Base-by-base conservation (phyloP, 169 alveolate genomes). In the Eimeria mitis region DNA sequence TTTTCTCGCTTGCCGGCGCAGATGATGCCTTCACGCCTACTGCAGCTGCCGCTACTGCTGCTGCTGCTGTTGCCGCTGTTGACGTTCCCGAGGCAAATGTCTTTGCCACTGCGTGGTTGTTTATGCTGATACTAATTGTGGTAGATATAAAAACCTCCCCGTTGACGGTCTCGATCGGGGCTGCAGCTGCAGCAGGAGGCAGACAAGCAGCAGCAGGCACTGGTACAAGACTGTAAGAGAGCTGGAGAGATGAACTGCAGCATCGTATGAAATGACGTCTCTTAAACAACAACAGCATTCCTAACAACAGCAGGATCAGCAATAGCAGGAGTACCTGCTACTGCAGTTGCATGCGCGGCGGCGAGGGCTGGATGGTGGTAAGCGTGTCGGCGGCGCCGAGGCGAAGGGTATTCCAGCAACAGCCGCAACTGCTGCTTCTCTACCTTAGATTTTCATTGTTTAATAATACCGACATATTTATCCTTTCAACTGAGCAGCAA, bases 321-420 rank as follows among this genome's bases (percentile, higher is more conserved):
- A 52, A 71, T 71, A 52, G n/a, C 71, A 0, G 63, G 25, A 75
- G 85, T 61, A 23, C 63, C 61, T 42, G 31, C 59, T 19, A 42
- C 63, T 14, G 85, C 63, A 42, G 59, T 9, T 31, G 85, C 85
- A 75, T 75, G 85, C 85, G 25, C 63, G 42, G 85, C 85, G 23
- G 40, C 40, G 85, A 40, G 85, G 85, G 85, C 85, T 75, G 85
- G 85, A 19, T 37, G 85, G 81, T 21, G 28, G 34, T 37, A 16
- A 37, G 44, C 16, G 7, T 13, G 85, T 75, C 85, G 85, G 85
- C 85, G 73, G 68, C 89, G 89, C 89, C 73, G 68, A 28, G 44
- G 89, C 49, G 40, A 52, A 31, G 14, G 52, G 70, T 31, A 81
- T 31, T 34, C 28, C 89, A 34, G 89, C 11, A 56, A 37, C 21